phyloP scores from a whole-genome alignment of 2,329 filamentous ascomycete species.

The Westerdykella sp. region DNA sequence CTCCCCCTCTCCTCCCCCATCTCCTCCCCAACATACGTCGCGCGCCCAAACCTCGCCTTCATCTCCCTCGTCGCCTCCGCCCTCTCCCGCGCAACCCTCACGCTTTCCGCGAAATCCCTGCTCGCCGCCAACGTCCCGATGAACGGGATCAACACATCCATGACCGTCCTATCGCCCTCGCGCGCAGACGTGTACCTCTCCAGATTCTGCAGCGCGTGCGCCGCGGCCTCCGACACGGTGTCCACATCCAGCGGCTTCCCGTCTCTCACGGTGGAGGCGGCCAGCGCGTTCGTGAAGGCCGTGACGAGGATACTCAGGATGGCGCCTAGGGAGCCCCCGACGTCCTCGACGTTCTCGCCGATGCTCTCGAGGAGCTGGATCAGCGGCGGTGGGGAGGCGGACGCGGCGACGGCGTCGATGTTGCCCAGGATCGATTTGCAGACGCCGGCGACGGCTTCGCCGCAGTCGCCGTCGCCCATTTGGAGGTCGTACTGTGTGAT shows the following conservation, averaged over 20 bases:
- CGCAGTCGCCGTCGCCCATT: constrained; percentile 87
- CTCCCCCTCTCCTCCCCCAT: constrained; percentile 46
- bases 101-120: constrained; percentile 63
- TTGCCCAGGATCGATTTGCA: constrained; percentile 53
- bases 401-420: constrained; percentile 50
- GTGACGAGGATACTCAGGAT: constrained; percentile 85
- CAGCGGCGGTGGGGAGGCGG: constrained; percentile 43
- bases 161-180: constrained; percentile 80
- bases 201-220: constrained; percentile 40
- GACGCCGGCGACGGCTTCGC: constrained; percentile 57
- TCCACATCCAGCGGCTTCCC: constrained; percentile 32
- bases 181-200: constrained; percentile 75
- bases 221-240: constrained; percentile 37
- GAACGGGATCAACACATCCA: constrained; percentile 88
- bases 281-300: constrained; percentile 52
- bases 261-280: constrained; percentile 20
- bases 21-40: constrained; percentile 72
- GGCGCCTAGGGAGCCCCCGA: constrained; percentile 69
- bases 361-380: constrained; percentile 56
- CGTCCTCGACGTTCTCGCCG: constrained; percentile 58
- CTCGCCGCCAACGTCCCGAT: constrained; percentile 60
- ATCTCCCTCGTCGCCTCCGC: constrained; percentile 82
- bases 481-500: constrained; percentile 68
- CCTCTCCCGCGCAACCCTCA: constrained; percentile 64
- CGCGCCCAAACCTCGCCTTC: constrained; percentile 77